phyloP scores from a whole-genome alignment of 148 eudicot species.

The Hydrangea macrophylla region DNA sequence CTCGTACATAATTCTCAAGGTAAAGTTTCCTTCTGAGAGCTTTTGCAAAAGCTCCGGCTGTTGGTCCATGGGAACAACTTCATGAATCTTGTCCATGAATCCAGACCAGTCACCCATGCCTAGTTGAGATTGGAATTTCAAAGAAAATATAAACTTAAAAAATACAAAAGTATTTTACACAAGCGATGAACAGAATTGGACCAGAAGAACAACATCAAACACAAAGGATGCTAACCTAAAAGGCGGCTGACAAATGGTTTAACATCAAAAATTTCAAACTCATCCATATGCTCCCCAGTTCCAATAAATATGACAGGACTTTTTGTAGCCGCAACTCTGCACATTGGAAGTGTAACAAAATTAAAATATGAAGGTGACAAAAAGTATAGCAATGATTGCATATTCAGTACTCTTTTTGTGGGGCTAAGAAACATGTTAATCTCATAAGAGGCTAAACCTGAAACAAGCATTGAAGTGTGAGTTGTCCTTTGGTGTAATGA shows the following conservation, averaged over 20 bases:
- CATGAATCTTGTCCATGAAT: constrained; percentile 80
- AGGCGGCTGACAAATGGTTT: constrained; percentile 98
- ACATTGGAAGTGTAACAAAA: constrained; percentile 2
- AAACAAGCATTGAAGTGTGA: too few species aligned
- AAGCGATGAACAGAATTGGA: too few species aligned
- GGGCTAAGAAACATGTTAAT: too few species aligned
- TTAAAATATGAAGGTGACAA: not conserved
- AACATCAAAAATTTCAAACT: constrained; percentile 94
- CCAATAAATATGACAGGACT: constrained; percentile 98
- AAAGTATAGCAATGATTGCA: not conserved
- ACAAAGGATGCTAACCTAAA: constrained; percentile 54
- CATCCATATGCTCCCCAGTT: constrained; percentile 99
- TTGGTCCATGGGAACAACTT: constrained; percentile 88
- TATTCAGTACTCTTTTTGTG: too few species aligned
- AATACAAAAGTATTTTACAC: too few species aligned
- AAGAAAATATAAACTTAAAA: not conserved
- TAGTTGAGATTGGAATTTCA: constrained; percentile 16
- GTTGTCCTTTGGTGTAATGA: too few species aligned
- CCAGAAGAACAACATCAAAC: too few species aligned
- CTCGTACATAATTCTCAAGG: constrained; percentile 73
- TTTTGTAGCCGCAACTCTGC: constrained; percentile 98
- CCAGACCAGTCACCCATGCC: constrained; percentile 95
- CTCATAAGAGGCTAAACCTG: too few species aligned
- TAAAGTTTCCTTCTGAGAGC: constrained; percentile 74
- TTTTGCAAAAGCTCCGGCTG: constrained; percentile 87